phyloP scores from a whole-genome alignment of 2,329 filamentous ascomycete genomes.

The Fusarium newnesense region DNA sequence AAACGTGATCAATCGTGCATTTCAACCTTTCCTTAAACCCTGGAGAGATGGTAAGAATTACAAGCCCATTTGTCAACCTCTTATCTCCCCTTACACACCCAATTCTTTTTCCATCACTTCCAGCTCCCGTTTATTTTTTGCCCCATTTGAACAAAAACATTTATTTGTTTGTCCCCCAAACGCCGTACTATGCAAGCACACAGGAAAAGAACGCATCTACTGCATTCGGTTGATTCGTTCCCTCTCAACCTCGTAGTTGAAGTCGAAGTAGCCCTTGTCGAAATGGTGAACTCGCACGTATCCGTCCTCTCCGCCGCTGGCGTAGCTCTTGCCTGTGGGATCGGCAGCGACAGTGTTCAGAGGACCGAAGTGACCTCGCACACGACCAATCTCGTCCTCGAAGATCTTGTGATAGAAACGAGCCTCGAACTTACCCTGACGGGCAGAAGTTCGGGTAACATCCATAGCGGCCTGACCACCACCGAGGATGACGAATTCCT shows the following conservation, averaged over 20 bases:
- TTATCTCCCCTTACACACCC: conserved; percentile 33
- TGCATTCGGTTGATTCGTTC: conserved; percentile 68
- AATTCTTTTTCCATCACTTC: conserved; percentile 19
- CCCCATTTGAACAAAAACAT: conserved; percentile 46
- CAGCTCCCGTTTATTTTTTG: conserved; percentile 42
- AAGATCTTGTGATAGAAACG: conserved; percentile 99
- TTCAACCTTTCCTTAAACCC: conserved; percentile 42
- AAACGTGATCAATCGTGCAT: conserved; percentile 43
- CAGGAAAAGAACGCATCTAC: conserved; percentile 50
- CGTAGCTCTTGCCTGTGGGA: conserved; percentile 91
- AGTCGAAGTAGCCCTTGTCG: conserved; percentile 98
- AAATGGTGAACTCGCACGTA: conserved; percentile 99
- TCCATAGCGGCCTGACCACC: conserved; percentile 99
- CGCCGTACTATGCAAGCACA: conserved; percentile 57
- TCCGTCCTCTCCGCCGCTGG: conserved; percentile 95
- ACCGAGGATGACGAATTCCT: conserved; percentile 97
- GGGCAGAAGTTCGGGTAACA: conserved; percentile 91
- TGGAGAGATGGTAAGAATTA: conserved; percentile 48
- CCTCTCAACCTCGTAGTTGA: conserved; percentile 97
- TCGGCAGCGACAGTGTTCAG: conserved; percentile 96
- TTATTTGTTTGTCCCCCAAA: conserved; percentile 47
- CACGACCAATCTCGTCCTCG: conserved; percentile 97
- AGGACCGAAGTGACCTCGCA: conserved; percentile 95
- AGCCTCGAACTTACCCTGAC: conserved; percentile 99
- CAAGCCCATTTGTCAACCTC: conserved; percentile 41